Evolutionary conservation across 2,329 filamentous ascomycete genomes (phyloP), one percentile per base, ranked within the genome.

Genomic region (Leptographium galeiforme): DNA sequence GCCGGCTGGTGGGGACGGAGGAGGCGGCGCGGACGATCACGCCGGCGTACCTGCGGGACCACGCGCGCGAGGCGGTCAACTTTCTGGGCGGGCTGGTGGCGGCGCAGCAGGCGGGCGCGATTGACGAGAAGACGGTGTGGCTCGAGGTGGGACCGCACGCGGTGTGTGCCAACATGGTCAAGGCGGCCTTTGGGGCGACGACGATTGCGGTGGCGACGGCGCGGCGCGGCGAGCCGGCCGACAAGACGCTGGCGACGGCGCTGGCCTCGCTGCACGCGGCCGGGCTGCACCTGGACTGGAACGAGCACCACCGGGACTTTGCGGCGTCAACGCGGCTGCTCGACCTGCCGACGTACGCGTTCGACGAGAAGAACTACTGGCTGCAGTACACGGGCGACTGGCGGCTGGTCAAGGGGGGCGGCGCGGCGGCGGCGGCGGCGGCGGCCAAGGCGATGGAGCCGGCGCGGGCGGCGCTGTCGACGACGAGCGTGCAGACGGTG

Each of bases 111-210:
- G 70, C 74, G n/a, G 76, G 75, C 56, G 66, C 75, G 16, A 78
- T 86, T 48, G 75, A 83, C 57, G 78, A 82, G 57, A 79, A 81
- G 67, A 85, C 82, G 7, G 74, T 81, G 34, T 88, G 80, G 78
- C 70, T 89, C 53, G 85, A 89, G 64, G 69, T 89, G 57, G 85
- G 85, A n/a, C 84, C 85, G 40, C 82, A 87, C 61, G 83, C 84
- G 0, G 77, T 88, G 14, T 85, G 79, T 65, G 74, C 76, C 46
- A 77, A 77, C 55, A 82, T 89, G 75, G 75, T 87, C 58, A 84
- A 83, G 69, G 75, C 78, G 16, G 79, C 77, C 6, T 74, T 85
- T 52, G 76, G 76, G 32, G 66, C 69, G 7, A 68, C 72, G 11
- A 77, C 75, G 32, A 71, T 76, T 43, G 75, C 77, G 14, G 73